Conservation (phyloP, 345 rosid species). For the Salix brachista region DNA sequence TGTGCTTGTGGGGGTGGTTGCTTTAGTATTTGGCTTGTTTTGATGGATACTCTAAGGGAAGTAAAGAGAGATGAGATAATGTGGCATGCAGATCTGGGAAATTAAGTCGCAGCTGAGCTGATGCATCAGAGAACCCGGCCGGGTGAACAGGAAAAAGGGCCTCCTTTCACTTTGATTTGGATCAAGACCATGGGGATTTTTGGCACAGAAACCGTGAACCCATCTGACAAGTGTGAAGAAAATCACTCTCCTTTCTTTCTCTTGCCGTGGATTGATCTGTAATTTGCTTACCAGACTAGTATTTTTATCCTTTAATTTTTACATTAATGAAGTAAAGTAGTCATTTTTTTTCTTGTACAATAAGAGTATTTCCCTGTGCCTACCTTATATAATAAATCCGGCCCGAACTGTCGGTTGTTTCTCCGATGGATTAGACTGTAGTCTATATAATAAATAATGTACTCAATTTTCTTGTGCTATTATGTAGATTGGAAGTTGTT, state of each 20-base stretch:
- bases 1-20: constrained; percentile 10
- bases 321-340: not conserved
- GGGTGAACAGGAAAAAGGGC: not conserved
- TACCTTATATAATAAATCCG: not conserved
- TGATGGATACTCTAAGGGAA: constrained; percentile 6
- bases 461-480: too few relatives aligned
- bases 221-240: not conserved
- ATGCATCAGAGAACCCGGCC: not conserved
- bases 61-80: constrained; percentile 24
- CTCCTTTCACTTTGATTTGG: not conserved
- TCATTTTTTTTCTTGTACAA: too few relatives aligned
- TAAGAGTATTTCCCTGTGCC: too few relatives aligned
- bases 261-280: not conserved
- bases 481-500: too few relatives aligned
- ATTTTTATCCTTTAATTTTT: too few relatives aligned
- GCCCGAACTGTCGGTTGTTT: too few relatives aligned
- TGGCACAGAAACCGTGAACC: not conserved
- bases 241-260: not conserved
- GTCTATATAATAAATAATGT: too few relatives aligned
- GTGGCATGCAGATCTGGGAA: constrained; percentile 40
- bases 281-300: not conserved
- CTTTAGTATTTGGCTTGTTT: constrained; percentile 26
- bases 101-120: constrained; percentile 1
- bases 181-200: not conserved
- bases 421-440: too few relatives aligned